phyloP scores from a whole-genome alignment of 768 basidiomycete species.

The Psilocybe sp. region DNA sequence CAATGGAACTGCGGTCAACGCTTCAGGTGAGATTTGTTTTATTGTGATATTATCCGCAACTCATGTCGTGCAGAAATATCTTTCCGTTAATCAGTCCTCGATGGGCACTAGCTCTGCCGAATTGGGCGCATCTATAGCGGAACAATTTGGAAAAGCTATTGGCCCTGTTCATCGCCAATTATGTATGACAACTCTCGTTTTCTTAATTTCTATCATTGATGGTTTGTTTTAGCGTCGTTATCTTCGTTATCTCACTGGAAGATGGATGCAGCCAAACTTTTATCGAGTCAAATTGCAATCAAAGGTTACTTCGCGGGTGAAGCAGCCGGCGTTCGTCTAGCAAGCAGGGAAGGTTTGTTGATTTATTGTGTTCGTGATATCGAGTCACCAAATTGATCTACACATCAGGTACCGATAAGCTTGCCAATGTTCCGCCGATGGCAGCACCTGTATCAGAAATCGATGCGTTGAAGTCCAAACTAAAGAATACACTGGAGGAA shows the following conservation, averaged over 20 bases:
- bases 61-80: constrained; percentile 69
- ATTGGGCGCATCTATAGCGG: constrained; percentile 87
- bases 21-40: constrained; percentile 60
- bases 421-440: constrained; percentile 62
- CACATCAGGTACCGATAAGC: constrained; percentile 47
- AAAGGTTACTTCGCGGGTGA: constrained; percentile 92
- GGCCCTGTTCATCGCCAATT: constrained; percentile 75
- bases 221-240: constrained; percentile 44
- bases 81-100: constrained; percentile 68
- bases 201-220: constrained; percentile 1
- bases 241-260: constrained; percentile 58
- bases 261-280: constrained; percentile 76
- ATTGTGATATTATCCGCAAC: background rate
- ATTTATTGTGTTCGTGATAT: background rate
- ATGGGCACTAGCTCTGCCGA: constrained; percentile 77
- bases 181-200: constrained; percentile 40
- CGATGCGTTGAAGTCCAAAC: constrained; percentile 59
- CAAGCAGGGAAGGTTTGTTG: constrained; percentile 56
- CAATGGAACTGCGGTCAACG: constrained; percentile 88
- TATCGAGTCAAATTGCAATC: constrained; percentile 84
- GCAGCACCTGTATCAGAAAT: constrained; percentile 61
- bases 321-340: constrained; percentile 74
- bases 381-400: background rate
- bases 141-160: constrained; percentile 80
- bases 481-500: constrained; percentile 63